phyloP scores from a whole-genome alignment of 164 flowering plant genomes.

The Stephania cephalantha region DNA sequence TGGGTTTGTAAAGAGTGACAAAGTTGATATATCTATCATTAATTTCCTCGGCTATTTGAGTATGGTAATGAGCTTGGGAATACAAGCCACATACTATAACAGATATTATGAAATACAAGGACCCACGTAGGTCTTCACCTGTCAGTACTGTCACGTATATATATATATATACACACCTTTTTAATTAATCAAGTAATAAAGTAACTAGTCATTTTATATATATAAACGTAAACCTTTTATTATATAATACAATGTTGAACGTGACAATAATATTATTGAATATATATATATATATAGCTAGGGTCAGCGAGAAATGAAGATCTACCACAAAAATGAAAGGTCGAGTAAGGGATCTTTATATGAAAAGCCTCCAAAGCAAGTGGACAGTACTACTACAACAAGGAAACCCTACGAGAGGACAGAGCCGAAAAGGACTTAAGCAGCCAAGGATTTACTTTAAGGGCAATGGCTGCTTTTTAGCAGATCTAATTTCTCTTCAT shows the following conservation, averaged over 20 bases:
- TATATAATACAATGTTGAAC: not conserved
- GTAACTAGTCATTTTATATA: too few relatives aligned
- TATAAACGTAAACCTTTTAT: too few relatives aligned
- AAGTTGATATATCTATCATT: too few relatives aligned
- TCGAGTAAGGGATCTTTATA: not conserved
- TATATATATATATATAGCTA: not conserved
- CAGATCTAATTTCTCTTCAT: not conserved
- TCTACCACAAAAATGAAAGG: not conserved
- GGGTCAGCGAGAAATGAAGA: not conserved
- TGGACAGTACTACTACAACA: not conserved
- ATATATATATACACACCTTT: too few relatives aligned
- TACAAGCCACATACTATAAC: too few relatives aligned
- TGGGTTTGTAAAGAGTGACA: too few relatives aligned
- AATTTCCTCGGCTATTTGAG: too few relatives aligned
- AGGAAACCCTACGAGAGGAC: not conserved
- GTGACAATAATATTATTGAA: not conserved
- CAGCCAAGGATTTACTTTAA: not conserved
- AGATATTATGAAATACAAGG: too few relatives aligned
- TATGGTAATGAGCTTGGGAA: too few relatives aligned
- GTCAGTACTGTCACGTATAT: too few relatives aligned
- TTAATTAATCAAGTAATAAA: too few relatives aligned
- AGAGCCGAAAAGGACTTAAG: not conserved
- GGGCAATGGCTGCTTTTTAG: not conserved
- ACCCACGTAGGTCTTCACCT: too few relatives aligned
- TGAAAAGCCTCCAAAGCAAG: not conserved